Conservation (phyloP, 805 yeast species). For the Candida taoyuanica region DNA sequence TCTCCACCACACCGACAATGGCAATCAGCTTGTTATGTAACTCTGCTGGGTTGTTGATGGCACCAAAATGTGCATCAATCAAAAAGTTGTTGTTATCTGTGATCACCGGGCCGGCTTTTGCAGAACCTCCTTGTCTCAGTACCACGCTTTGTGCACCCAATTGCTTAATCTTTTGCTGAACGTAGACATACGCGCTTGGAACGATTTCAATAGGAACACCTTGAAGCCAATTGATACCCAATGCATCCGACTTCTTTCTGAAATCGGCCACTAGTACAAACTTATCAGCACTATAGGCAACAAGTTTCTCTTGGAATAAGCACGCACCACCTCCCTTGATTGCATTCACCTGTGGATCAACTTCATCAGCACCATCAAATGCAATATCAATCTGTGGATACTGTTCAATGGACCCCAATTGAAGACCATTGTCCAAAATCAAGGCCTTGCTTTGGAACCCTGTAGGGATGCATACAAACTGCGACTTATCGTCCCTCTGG, state of each 20-base stretch:
- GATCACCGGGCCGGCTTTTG: slow-evolving; percentile 95
- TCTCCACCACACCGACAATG: slow-evolving; percentile 92
- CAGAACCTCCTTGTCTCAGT: slow-evolving; percentile 80
- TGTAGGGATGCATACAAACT: slow-evolving; percentile 84
- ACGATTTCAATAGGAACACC: slow-evolving; percentile 97
- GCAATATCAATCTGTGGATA: slow-evolving; percentile 82
- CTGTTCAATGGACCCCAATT: slow-evolving; percentile 78
- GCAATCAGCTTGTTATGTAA: slow-evolving; percentile 66
- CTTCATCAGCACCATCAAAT: slow-evolving; percentile 98
- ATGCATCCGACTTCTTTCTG: slow-evolving; percentile 65
- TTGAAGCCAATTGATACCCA: slow-evolving; percentile 80
- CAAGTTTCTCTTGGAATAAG: slow-evolving; percentile 90
- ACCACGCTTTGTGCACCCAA: slow-evolving; percentile 62
- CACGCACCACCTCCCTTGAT: slow-evolving; percentile 99
- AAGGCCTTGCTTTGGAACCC: slow-evolving; percentile 93
- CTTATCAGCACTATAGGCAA: slow-evolving; percentile 70
- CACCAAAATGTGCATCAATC: slow-evolving; percentile 90
- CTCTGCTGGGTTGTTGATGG: slow-evolving; percentile 44
- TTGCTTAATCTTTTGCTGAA: slow-evolving; percentile 52
- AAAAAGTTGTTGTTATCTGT: slow-evolving; percentile 94
- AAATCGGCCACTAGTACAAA: slow-evolving; percentile 91
- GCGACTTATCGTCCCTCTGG: slow-evolving; percentile 46
- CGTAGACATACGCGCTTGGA: slow-evolving; percentile 80
- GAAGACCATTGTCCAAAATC: slow-evolving; percentile 75
- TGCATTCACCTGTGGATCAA: slow-evolving; percentile 72